Evolutionary conservation across 2,329 filamentous ascomycete genomes (phyloP), one percentile per base, ranked within the genome.

Genomic region (Akanthomyces uredinophilus): DNA sequence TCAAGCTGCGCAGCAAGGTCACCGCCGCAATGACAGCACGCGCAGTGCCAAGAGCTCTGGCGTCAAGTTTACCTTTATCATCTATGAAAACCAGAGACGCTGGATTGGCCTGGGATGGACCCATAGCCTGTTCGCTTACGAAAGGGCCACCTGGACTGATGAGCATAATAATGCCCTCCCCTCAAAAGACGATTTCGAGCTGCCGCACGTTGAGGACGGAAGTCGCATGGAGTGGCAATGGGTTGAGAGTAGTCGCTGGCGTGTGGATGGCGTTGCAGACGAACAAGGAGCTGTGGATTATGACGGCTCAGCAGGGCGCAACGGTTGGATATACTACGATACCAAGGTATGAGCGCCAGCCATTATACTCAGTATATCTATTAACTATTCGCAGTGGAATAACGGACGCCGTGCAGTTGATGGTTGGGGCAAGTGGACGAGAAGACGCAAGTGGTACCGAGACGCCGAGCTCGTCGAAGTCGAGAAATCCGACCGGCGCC

Each of bases 101-200:
- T 99, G 95, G 95, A 79, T 99, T 4, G 94, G 93, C 1, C 83
- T 99, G 14, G 95, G 95, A 0, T 99, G 95, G 93, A 98, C 95
- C 0, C 89, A 89, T 2, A 96, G 88, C 44, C 79, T 99, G 64
- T 92, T 99, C 66, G 87, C 92, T 0, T 96, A 97, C 70, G 95
- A 99, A 72, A 84, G 95, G 47, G 84, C 89, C 1, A 83, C 93
- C 0, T 99, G 95, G 94, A 97, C 95, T 0, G 95, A 99, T 73
- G 95, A 99, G 75, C 92, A 97, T 72, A 85, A 96, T 61, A 96
- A 96, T 65, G 72, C 87, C 0, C 89, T 91, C 4, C 87, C 91
- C 0, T 77, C 87, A 1, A 92, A 89, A 66, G 90, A 95, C 49
- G 83, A 84, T 50, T 87, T 87, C 66, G 83, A 86, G 68, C 74